Evolutionary conservation across 2,329 filamentous ascomycete species (phyloP).

Genomic region (Lasiodiplodia sp.): DNA sequence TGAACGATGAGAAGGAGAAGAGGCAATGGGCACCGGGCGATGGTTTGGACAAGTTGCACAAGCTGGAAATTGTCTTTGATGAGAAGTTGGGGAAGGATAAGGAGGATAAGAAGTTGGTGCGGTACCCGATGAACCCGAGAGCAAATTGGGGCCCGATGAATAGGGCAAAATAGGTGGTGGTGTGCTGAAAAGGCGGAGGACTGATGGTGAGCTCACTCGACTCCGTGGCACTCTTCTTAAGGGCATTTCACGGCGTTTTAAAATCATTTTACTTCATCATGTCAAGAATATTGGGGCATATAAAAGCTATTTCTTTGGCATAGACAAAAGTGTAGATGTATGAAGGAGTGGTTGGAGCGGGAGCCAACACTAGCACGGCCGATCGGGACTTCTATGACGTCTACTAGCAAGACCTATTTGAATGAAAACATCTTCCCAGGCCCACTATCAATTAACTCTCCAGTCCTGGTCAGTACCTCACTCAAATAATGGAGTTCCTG

Average conservation of each 20-base stretch:
- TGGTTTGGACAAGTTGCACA: slow-evolving; percentile 33
- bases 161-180: slow-evolving; percentile 50
- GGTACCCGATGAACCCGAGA: slow-evolving; percentile 89
- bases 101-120: slow-evolving; percentile 70
- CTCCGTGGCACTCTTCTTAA: background rate
- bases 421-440: too few species aligned
- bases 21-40: background rate
- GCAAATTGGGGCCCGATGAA: slow-evolving; percentile 93
- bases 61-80: slow-evolving; percentile 76
- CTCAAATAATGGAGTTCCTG: slow-evolving; percentile 29
- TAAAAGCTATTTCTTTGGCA: background rate
- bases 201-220: background rate
- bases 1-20: background rate
- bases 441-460: background rate
- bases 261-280: background rate
- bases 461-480: background rate
- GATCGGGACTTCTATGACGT: slow-evolving; percentile 2
- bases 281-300: background rate
- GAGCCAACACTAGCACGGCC: background rate
- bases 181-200: background rate
- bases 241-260: background rate
- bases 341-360: background rate
- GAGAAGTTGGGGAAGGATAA: slow-evolving; percentile 77
- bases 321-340: background rate
- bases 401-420: background rate